A percentile compares a stretch with the other conserved stretches of the same genome.
These are phyloP conservation scores for Mangifera indica DNA, from an alignment of 345 rosid species.

Conservation along the genomic window DNA sequence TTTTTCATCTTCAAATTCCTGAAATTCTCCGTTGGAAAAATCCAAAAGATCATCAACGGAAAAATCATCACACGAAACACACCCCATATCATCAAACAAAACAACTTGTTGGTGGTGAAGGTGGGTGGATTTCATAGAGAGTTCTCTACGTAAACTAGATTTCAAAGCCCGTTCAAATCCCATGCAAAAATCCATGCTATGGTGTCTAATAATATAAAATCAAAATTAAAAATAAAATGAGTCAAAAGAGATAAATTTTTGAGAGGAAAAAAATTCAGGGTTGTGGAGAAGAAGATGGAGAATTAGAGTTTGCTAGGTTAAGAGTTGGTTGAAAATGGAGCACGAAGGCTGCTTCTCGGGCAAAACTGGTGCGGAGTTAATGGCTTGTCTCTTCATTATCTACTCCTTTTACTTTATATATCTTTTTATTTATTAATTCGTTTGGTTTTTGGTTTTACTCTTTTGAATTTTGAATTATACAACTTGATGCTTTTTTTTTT, in stretches of 20 bases:
- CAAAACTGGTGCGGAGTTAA: conserved; percentile 45
- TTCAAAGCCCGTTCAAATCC: conserved; percentile 56
- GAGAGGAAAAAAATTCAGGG: too few species aligned
- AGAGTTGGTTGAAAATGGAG: conserved; percentile 22
- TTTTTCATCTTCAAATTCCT: conserved; percentile 34
- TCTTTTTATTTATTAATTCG: neutral
- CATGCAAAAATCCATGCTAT: conserved; percentile 48
- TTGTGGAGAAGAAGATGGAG: neutral
- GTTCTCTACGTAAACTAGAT: conserved; percentile 51
- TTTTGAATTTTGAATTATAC: neutral
- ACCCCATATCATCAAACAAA: too few species aligned
- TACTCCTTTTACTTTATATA: neutral
- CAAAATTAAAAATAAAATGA: too few species aligned
- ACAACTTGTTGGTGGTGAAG: too few species aligned
- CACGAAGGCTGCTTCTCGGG: conserved; percentile 44
- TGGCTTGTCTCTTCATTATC: conserved; percentile 32
- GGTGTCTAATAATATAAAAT: neutral
- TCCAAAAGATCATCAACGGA: conserved; percentile 71
- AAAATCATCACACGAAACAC: conserved; percentile 45
- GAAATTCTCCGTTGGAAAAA: conserved; percentile 47
- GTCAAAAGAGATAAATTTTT: too few species aligned
- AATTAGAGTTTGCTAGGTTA: neutral
- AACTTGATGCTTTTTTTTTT: neutral
- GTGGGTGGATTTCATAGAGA: conserved; percentile 25
- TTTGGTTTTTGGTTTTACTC: neutral